These are phyloP conservation scores for Talaromyces proteolyticus DNA, from an alignment of 495 filamentous ascomycete species.

Conservation along the genomic window DNA sequence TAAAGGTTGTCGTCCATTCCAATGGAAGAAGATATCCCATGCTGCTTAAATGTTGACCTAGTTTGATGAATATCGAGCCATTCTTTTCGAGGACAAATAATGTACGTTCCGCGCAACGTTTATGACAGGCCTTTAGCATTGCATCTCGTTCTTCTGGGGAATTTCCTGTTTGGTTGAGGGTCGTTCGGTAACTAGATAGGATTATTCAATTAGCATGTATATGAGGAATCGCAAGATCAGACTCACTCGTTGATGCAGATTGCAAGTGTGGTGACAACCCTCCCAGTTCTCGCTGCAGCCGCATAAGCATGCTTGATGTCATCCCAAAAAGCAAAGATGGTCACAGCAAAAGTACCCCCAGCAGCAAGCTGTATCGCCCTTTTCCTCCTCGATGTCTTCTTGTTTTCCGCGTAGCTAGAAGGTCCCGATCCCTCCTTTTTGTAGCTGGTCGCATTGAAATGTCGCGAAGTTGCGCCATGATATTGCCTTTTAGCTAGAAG, in stretches of 20 bases:
- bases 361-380: constrained; percentile 41
- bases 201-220: constrained; percentile 9
- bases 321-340: constrained; percentile 62
- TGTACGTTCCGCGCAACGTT: constrained; percentile 86
- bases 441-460: not conserved
- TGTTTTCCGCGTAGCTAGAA: not conserved
- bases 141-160: constrained; percentile 54
- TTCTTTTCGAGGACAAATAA: constrained; percentile 85
- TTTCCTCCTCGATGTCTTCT: constrained; percentile 8
- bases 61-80: constrained; percentile 96
- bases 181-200: constrained; percentile 66
- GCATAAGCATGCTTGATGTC: constrained; percentile 66
- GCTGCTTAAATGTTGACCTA: constrained; percentile 93
- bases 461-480: not conserved
- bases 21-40: constrained; percentile 92
- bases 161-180: constrained; percentile 59
- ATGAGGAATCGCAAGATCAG: not conserved
- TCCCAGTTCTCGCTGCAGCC: constrained; percentile 68
- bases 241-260: constrained; percentile 89
- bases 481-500: not conserved
- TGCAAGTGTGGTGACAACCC: constrained; percentile 70
- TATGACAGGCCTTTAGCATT: constrained; percentile 78
- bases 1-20: constrained; percentile 96
- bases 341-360: constrained; percentile 46
- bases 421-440: not conserved